Evolutionary conservation across 495 filamentous ascomycete species (phyloP), one percentile per base, ranked within the genome.

Genomic region (Penicillium verhagenii): DNA sequence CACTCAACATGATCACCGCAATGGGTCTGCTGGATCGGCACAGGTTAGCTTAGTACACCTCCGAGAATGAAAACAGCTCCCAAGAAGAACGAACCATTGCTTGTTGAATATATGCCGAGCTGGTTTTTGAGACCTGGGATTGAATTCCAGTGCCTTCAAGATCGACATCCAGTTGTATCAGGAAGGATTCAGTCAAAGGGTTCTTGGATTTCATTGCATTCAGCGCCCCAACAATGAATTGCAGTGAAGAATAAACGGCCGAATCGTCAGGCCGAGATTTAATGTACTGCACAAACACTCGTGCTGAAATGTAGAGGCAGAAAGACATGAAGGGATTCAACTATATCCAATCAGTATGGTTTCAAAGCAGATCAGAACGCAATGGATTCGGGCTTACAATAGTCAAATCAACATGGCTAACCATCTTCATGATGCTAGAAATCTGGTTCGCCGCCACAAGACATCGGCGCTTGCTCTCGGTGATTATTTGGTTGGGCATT

Each of bases 301-400:
- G 84, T 37, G 94, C 92, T 8, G 92, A 86, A 25, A 97, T 91
- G 65, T 97, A 99, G 35, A 99, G 78, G 61, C 92, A 96, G 71
- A 97, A 99, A 2, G 92, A 89, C 58, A 94, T 88, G 66, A 96
- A 97, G 0, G 94, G 93, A 59, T 96, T 96, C 85, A 96, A 90
- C 94, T 97, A 64, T 18, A 14, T 42, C 5, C 8, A 6, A 46
- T 79, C 42, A 79, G 68, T 50, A 26, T 25, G 8, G 21, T 37
- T 5, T 52, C 43, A 11, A 24, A 21, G 11, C 28, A 46, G 18
- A n/a, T n/a, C n/a, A n/a, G 9, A 18, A 40, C 16, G 42, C 8
- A 20, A 25, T 18, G 14, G 18, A 6, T 10, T 13, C 14, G 43
- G 44, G 81, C 90, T 73, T 84, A 97, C 94, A 52, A 81, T 73